Evolutionary conservation across 176 grass and related monocot genomes (phyloP).

Genomic region (Eleusine indica): DNA sequence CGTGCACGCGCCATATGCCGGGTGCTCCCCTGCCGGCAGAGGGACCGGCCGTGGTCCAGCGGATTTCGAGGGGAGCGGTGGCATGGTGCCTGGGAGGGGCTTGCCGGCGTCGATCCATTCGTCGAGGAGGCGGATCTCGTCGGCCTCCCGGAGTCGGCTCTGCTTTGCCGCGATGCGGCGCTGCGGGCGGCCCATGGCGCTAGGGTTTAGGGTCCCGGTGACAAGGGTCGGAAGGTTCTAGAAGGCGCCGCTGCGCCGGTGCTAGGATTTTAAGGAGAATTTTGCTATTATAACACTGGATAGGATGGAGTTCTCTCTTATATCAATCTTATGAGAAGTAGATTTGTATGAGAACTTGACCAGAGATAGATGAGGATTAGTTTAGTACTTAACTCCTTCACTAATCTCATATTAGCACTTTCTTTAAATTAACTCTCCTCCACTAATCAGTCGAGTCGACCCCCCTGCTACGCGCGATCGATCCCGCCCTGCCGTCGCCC

Average conservation of each 20-base stretch:
- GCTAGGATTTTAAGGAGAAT: background rate
- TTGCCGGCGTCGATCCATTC: conserved; percentile 83
- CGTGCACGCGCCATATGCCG: conserved; percentile 63
- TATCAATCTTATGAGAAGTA: too few relatives aligned
- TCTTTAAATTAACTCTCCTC: too few relatives aligned
- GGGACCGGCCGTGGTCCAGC: background rate
- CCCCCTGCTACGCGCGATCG: too few relatives aligned
- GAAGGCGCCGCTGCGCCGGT: conserved; percentile 25
- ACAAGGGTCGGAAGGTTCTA: conserved; percentile 37
- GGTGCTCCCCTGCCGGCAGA: conserved; percentile 41
- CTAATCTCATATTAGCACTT: too few relatives aligned
- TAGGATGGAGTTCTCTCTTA: too few relatives aligned
- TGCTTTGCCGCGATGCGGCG: conserved; percentile 49
- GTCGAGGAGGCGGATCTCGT: conserved; percentile 72
- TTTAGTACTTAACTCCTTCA: too few relatives aligned
- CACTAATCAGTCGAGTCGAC: too few relatives aligned
- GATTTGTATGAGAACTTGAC: too few relatives aligned
- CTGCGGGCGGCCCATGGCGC: conserved; percentile 58
- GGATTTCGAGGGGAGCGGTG: conserved; percentile 47
- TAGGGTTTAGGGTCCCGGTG: conserved; percentile 45
- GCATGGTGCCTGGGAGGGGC: conserved; percentile 64
- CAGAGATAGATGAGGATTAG: too few relatives aligned
- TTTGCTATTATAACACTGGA: too few relatives aligned
- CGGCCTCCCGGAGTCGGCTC: conserved; percentile 49
- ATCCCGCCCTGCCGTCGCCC: too few relatives aligned